Base-by-base conservation (phyloP, 2,329 filamentous ascomycete species). In the Botrytis porri region DNA sequence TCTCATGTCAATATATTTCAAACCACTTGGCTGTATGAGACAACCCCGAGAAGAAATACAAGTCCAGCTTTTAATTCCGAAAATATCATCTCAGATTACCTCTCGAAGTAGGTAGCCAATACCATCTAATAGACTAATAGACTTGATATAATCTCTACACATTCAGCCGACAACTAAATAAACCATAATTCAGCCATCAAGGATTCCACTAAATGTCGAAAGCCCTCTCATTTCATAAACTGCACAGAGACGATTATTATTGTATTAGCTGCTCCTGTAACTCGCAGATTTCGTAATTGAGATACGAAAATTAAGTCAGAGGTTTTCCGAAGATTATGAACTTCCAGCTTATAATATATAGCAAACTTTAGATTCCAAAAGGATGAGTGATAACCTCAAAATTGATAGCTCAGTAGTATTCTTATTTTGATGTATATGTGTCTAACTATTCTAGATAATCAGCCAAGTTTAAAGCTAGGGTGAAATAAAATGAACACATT, bases 331-430 rank as follows among this genome's bases (percentile, higher is more conserved):
- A 51, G 25, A 51, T n/a, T 51, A 6, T 51, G 9, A 51, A n/a
- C 3, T n/a, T 25, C 22, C 8, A 51, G 9, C 9, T 9, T 51
- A 2, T 16, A 6, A 16, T 54, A 29, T 10, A 7, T 45, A 7
- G 20, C 8, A 6, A 20, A 45, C 14, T 20, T 20, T 7, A 1
- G 16, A 7, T 8, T 10, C 14, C 14, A 16, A 8, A 8, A 54
- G 12, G 0, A n/a, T 29, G 12, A 16, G 4, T 0, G 0, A 14
- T 51, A 1, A 29, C 5, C 25, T 54, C 5, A 3, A 16, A 29
- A 16, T 8, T 16, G 2, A n/a, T n/a, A 16, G 12, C 2, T 1
- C 6, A 4, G 0, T 29, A 7, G 7, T 8, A 0, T 4, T 29
- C 29, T 8, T 4, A n/a, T 54, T 54, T 16, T 1, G 9, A 29